phyloP scores from a whole-genome alignment of 2,329 filamentous ascomycete species.

The Diaporthe sp. region DNA sequence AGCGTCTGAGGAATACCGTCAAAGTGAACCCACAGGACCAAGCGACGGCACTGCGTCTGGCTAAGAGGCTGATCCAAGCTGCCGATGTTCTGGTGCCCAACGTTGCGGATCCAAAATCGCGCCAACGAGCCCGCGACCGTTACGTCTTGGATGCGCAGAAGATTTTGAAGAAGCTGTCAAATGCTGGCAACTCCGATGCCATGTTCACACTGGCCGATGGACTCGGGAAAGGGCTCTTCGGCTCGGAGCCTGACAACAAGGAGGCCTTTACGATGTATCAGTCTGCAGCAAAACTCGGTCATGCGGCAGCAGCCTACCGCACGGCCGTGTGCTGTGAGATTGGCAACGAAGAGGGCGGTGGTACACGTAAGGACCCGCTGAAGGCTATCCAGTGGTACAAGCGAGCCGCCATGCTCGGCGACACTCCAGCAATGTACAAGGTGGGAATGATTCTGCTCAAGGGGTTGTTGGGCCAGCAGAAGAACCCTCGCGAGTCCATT shows the following conservation, averaged over 20 bases:
- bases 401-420: slow-evolving; percentile 88
- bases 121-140: slow-evolving; percentile 82
- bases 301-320: slow-evolving; percentile 89
- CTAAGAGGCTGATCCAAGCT: slow-evolving; percentile 89
- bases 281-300: slow-evolving; percentile 89
- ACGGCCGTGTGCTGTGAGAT: slow-evolving; percentile 98
- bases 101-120: slow-evolving; percentile 77
- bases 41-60: slow-evolving; percentile 77
- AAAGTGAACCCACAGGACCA: slow-evolving; percentile 81
- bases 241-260: slow-evolving; percentile 84
- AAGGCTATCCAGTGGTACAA: slow-evolving; percentile 99
- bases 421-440: slow-evolving; percentile 97
- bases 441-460: slow-evolving; percentile 96
- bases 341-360: slow-evolving; percentile 92
- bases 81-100: slow-evolving; percentile 78
- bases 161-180: slow-evolving; percentile 87
- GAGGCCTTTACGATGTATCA: slow-evolving; percentile 96
- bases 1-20: slow-evolving; percentile 77
- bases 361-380: slow-evolving; percentile 88
- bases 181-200: slow-evolving; percentile 80
- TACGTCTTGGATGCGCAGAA: slow-evolving; percentile 91
- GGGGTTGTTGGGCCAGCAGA: slow-evolving; percentile 88
- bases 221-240: slow-evolving; percentile 84
- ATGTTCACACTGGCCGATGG: slow-evolving; percentile 96
- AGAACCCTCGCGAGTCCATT: slow-evolving; percentile 86